Conservation (phyloP, 164 flowering plant genomes). For the Chloranthus sessilifolius region DNA sequence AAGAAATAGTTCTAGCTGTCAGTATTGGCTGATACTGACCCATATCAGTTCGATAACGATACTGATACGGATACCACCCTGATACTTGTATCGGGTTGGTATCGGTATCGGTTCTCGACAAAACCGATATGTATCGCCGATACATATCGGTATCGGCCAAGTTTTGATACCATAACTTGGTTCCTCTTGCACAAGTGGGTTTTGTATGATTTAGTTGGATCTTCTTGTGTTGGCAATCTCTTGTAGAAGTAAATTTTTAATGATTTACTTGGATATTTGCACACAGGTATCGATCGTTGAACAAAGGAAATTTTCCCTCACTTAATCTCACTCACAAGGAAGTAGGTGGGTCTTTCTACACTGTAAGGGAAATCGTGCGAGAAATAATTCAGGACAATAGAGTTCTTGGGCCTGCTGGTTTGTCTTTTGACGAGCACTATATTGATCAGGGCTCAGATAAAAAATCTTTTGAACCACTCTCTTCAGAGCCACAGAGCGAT, state of each 20-base stretch:
- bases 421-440: constrained; percentile 29
- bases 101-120: no score
- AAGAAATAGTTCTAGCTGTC: no score
- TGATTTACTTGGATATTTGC: constrained; percentile 9
- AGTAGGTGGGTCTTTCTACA: constrained; percentile 97
- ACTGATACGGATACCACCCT: no score
- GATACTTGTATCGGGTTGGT: no score
- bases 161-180: no score
- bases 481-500: constrained; percentile 31
- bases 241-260: constrained; percentile 2
- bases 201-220: no score
- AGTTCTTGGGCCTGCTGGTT: constrained; percentile 69
- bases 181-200: no score
- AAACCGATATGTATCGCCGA: no score
- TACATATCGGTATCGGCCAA: no score
- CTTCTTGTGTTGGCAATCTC: no score
- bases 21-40: no score
- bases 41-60: no score
- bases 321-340: constrained; percentile 86
- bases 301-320: constrained; percentile 81
- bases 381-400: constrained; percentile 92
- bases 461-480: constrained; percentile 42
- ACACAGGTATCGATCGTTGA: constrained; percentile 65
- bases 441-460: constrained; percentile 23
- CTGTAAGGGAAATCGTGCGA: constrained; percentile 82